phyloP scores from a whole-genome alignment of 768 basidiomycete species.

The Tricholoma flavovirens region DNA sequence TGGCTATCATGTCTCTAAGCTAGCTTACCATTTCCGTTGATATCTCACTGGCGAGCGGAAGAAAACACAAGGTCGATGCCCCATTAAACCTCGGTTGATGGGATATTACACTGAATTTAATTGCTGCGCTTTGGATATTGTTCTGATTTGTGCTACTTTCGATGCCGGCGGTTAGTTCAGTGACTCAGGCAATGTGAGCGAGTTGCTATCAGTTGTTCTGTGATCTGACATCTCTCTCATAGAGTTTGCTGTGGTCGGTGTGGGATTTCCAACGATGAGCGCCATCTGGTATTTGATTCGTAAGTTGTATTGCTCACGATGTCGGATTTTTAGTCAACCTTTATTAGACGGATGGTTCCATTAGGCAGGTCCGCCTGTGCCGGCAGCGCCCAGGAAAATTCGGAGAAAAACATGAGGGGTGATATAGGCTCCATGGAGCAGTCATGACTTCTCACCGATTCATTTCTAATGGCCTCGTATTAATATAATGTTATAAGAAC shows the following conservation, averaged over 20 bases:
- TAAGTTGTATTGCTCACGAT: conserved; percentile 23
- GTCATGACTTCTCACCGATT: not conserved
- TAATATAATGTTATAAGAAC: not conserved
- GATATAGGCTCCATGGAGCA: too few species aligned
- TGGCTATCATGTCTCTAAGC: conserved; percentile 61
- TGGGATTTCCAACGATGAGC: conserved; percentile 54
- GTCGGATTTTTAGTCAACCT: not conserved
- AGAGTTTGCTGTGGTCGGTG: conserved; percentile 69
- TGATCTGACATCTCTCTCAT: not conserved
- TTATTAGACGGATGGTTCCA: not conserved
- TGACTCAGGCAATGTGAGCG: conserved; percentile 42
- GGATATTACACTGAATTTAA: conserved; percentile 41
- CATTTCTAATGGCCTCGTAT: not conserved
- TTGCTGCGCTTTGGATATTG: conserved; percentile 52
- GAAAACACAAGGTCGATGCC: conserved; percentile 41
- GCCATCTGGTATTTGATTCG: conserved; percentile 56
- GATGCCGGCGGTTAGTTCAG: conserved; percentile 61
- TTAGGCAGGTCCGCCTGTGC: not conserved
- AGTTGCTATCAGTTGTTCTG: conserved; percentile 8
- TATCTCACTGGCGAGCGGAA: conserved; percentile 40
- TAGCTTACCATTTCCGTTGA: conserved; percentile 58
- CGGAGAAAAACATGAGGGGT: too few species aligned
- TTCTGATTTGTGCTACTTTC: conserved; percentile 64
- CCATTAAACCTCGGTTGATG: conserved; percentile 43
- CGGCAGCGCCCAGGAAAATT: not conserved